phyloP scores from a whole-genome alignment of 2,329 filamentous ascomycete genomes.

The Diaporthe sp. region DNA sequence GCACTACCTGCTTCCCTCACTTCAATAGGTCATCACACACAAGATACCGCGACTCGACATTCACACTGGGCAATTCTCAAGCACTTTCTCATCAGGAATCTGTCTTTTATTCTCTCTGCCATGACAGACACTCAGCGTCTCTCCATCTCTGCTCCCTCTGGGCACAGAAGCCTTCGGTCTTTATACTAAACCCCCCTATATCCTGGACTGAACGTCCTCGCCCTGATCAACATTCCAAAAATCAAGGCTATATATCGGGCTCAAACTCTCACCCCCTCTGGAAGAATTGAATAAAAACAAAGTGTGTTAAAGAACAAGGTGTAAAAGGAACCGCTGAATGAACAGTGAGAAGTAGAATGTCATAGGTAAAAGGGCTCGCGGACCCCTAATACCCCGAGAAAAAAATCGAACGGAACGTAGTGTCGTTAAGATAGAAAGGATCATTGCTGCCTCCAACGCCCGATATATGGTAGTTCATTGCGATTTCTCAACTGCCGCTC shows the following conservation, averaged over 20 bases:
- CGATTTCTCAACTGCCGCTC: slow-evolving; percentile 12
- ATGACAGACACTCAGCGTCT: not conserved
- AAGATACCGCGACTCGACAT: not conserved
- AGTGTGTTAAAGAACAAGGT: not conserved
- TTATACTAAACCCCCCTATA: not conserved
- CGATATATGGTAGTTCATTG: slow-evolving; percentile 10
- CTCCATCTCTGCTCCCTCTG: not conserved
- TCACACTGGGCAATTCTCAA: not conserved
- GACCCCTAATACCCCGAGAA: not conserved
- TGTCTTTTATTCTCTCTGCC: not conserved
- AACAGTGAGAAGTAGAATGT: slow-evolving; percentile 11
- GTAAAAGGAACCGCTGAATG: not conserved
- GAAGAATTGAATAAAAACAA: slow-evolving; percentile 17
- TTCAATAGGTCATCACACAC: not conserved
- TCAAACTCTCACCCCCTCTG: not conserved
- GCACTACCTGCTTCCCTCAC: too few relatives aligned
- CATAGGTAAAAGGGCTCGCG: not conserved
- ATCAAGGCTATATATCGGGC: not conserved
- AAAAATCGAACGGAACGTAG: slow-evolving; percentile 8
- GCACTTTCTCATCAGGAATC: not conserved
- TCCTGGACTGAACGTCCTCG: not conserved
- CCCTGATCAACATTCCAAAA: not conserved
- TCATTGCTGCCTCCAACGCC: slow-evolving; percentile 23
- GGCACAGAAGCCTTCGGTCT: not conserved
- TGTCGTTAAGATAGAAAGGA: slow-evolving; percentile 15